Base-by-base conservation (phyloP, 139 green algal species). In the Desmodesmus armatus region DNA sequence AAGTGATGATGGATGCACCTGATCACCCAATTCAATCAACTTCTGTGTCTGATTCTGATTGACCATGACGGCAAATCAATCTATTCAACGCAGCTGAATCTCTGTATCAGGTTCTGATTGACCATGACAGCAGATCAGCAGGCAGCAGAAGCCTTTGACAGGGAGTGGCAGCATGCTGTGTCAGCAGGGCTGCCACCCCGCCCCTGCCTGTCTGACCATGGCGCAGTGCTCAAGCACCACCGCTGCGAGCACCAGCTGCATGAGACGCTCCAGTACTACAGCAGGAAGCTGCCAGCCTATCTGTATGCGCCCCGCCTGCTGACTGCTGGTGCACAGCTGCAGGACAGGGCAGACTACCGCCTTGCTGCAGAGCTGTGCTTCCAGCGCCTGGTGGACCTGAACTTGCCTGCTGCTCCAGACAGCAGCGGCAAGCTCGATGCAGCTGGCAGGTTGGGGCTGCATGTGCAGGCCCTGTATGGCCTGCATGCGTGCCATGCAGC, bases 251-350 rank as follows among this genome's bases (percentile, higher is more conserved):
- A 88, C 53, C 87, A 88, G 23, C 39, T 94, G 31, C 41, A 79
- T 9, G 91, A 92, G 63, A 62, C 80, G 35, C 63, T 91, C 5
- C 49, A 82, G 0, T 91, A 92, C 71, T 92, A 94, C 41, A 87
- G 78, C 0, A 72, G n/a, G 11, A 69, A 86, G 17, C 83, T 92
- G 6, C 88, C 89, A 2, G 79, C 83, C 13, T 90, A 86, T 47
- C 85, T 82, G 3, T 87, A 60, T 39, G 87, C 87, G 2, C 89
- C 88, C n/a, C 82, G 87, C 47, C 84, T 92, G 53, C 78, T 93
- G 9, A 58, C 33, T 17, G 85, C 74, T 31, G 90, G 87, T 31
- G 76, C 87, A 72, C 31, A 78, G 39, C 74, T 94, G 27, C 39
- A 72, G 3, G 66, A 74, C 25, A 44, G 53, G 3, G 55, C 70